Conservation (phyloP, 2,329 filamentous ascomycete species). For the Lasiodiplodia sp. region DNA sequence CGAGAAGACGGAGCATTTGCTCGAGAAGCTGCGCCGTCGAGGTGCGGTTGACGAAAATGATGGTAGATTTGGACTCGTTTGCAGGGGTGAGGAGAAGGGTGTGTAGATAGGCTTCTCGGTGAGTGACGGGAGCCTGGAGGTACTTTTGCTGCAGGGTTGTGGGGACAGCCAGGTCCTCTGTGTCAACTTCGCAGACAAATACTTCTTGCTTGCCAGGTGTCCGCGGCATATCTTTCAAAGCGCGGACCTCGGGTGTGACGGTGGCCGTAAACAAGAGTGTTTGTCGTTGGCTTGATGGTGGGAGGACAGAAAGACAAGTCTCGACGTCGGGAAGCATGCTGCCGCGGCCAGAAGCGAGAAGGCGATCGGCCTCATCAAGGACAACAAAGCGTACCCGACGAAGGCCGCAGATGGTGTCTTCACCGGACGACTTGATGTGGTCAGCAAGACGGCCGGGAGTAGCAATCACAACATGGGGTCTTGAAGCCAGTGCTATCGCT, state of each 20-base stretch:
- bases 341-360: conserved; percentile 77
- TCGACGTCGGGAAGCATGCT: conserved; percentile 96
- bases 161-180: conserved; percentile 75
- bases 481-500: conserved; percentile 79
- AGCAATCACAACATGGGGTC: conserved; percentile 92
- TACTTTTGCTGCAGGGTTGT: conserved; percentile 83
- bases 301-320: conserved; percentile 82
- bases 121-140: conserved; percentile 85
- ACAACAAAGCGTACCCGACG: conserved; percentile 83
- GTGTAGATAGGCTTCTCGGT: conserved; percentile 95
- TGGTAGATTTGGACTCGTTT: conserved; percentile 78
- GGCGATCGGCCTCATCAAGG: conserved; percentile 92
- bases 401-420: conserved; percentile 86
- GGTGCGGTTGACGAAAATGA: conserved; percentile 95
- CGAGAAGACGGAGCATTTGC: conserved; percentile 82
- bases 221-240: conserved; percentile 78
- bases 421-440: conserved; percentile 88
- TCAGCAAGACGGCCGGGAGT: conserved; percentile 93
- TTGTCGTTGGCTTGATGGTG: conserved; percentile 79
- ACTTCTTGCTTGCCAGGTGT: conserved; percentile 75
- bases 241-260: conserved; percentile 88
- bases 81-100: conserved; percentile 80
- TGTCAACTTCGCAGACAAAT: conserved; percentile 89
- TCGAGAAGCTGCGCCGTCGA: conserved; percentile 88
- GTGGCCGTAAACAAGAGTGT: conserved; percentile 97